Evolutionary conservation across 2,329 filamentous ascomycete species (phyloP), one percentile per base, ranked within the genome.

Genomic region (Cladosporium austrohemisphaericum): DNA sequence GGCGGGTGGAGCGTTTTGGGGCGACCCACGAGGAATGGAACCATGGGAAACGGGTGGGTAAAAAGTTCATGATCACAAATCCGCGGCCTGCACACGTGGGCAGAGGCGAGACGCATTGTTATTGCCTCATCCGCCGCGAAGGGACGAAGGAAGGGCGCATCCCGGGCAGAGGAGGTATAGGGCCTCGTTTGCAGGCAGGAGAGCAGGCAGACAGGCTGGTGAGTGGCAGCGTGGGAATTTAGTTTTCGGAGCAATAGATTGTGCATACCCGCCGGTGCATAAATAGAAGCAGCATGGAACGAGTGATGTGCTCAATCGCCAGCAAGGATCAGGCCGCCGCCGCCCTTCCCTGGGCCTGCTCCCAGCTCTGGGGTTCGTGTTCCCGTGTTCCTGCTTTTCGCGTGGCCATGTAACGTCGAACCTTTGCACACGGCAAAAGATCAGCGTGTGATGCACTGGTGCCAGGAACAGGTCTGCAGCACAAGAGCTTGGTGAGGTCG

Each of bases 381-480:
- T 32, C 16, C 5, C 11, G 13, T 16, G 20, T 22, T 45, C n/a
- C 41, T 23, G 19, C 41, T 35, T 35, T 14, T 47, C 44, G 44
- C 44, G 44, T 47, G 44, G 44, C 33, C 31, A 46, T 46, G 43
- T 46, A 46, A 46, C 43, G 20, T 20, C 19, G 22, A 11, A 33
- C 41, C 19, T 18, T 23, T 16, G 14, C n/a, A 20, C 8, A 11
- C 28, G 28, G 28, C 28, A 31, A n/a, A 31, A n/a, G 43, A 46
- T 46, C 31, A 46, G 32, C 43, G n/a, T n/a, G n/a, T n/a, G n/a
- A n/a, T n/a, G n/a, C n/a, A n/a, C n/a, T n/a, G n/a, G n/a, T 33
- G 40, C 28, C 40, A 43, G 40, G 40, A 16, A 43, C 28, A 32
- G 28, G n/a, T n/a, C n/a, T n/a, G n/a, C n/a, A n/a, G n/a, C n/a